Base-by-base conservation (phyloP, 169 alveolate genomes). In the Plasmodium berghei region DNA sequence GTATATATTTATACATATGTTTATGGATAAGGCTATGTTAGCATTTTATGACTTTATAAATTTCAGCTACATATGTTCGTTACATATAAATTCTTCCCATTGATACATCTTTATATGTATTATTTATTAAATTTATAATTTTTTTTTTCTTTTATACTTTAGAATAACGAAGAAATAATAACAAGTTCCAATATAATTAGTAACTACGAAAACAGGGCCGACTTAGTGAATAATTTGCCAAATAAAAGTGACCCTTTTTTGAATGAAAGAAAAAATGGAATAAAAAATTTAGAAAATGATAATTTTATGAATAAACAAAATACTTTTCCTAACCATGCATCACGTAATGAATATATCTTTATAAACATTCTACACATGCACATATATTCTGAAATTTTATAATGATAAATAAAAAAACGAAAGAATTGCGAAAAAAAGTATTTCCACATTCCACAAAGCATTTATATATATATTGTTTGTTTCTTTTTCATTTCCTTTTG, bases 101-200 rank as follows among this genome's bases (percentile, higher is more conserved):
- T 28, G 40, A 28, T 28, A 1, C 4, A 28, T 28, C 40, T 28
- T 28, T 28, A 26, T 26, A 1, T 28, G 40, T 28, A 28, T 28
- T 28, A n/a, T n/a, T n/a, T n/a, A n/a, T 9, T 45, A 24, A 66
- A n/a, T 42, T 9, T 10, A 18, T 66, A 52, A 14, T 12, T 52
- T 52, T 49, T 49, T 6, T 52, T 52, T 52, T 52, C 6, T 52
- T 58, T 58, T 58, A n/a, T 18, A 16, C 10, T 40, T 54, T 22
- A 75, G 89, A 52, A 75, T 26, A 63, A 75, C 22, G 75, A 75
- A n/a, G 74, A 75, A n/a, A 48, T 75, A 28, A 16, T 24, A 42
- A 55, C 56, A 26, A 55, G 18, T 16, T 1, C 66, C 6, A 28
- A 72, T 34, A 14, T 72, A 40, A 55, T 72, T 34, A 72, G 40